Conservation (phyloP, 352 stramenopile species). For the Pilasporangium apinafurcum region DNA sequence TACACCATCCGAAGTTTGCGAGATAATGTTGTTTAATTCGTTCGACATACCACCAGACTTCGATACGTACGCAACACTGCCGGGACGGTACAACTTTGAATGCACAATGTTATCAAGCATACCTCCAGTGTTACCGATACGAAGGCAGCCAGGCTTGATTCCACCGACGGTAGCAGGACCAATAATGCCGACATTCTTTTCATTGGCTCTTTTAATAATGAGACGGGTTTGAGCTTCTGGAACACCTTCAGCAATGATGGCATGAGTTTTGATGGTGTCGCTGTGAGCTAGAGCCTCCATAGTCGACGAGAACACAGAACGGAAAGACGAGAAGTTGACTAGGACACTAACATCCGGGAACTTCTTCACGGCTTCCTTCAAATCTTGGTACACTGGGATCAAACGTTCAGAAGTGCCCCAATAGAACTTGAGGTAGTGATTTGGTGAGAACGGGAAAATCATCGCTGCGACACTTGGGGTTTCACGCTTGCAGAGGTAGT, state of each 20-base stretch:
- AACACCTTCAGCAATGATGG: conserved; percentile 97
- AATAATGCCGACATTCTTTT: conserved; percentile 92
- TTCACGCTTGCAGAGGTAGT: conserved; percentile 96
- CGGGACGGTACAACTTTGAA: conserved; percentile 94
- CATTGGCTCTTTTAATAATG: conserved; percentile 91
- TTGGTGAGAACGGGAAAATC: conserved; percentile 94
- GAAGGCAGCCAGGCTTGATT: conserved; percentile 96
- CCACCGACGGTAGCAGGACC: conserved; percentile 95
- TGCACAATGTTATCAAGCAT: conserved; percentile 99
- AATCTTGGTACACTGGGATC: conserved; percentile 89
- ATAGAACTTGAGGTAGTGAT: conserved; percentile 97
- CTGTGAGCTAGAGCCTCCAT: conserved; percentile 94
- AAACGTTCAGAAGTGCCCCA: conserved; percentile 94
- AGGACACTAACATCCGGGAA: conserved; percentile 92
- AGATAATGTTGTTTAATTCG: conserved; percentile 98
- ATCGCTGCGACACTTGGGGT: conserved; percentile 92
- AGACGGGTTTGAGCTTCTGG: conserved; percentile 92
- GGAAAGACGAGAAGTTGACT: conserved; percentile 98
- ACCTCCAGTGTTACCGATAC: conserved; percentile 96
- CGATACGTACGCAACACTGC: conserved; percentile 95
- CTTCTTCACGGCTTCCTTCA: conserved; percentile 90
- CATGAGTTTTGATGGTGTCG: conserved; percentile 92
- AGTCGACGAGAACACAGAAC: conserved; percentile 93
- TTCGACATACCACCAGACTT: conserved; percentile 97
- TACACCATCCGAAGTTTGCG: conserved; percentile 93